phyloP scores from a whole-genome alignment of 2,329 filamentous ascomycete species.

The Pleoardoris graminearum region DNA sequence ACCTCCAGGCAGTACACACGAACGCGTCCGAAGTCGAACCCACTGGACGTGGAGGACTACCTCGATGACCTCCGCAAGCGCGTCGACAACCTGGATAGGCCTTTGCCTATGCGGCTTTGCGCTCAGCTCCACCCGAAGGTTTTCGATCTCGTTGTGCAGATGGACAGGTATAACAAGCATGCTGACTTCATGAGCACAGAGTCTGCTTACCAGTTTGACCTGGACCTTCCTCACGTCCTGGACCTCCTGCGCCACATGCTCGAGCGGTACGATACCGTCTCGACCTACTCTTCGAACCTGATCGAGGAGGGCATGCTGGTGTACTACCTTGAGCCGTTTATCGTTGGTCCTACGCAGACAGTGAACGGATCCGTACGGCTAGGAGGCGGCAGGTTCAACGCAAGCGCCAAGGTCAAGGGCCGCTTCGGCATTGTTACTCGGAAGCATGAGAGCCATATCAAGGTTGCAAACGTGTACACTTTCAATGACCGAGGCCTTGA shows the following conservation, averaged over 20 bases:
- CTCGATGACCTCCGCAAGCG: background rate
- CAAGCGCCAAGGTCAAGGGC: constrained; percentile 11
- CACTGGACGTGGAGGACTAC: background rate
- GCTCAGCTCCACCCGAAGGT: background rate
- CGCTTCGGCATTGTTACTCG: constrained; percentile 16
- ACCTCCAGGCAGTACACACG: background rate
- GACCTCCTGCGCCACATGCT: constrained; percentile 12
- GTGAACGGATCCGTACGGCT: background rate
- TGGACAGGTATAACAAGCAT: background rate
- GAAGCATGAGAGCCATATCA: constrained; percentile 1
- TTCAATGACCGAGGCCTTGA: constrained; percentile 9
- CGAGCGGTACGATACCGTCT: constrained; percentile 10
- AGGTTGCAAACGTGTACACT: constrained; percentile 13
- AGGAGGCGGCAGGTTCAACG: background rate
- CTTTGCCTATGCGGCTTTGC: background rate
- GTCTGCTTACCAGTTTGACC: constrained; percentile 11
- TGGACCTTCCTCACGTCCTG: constrained; percentile 3
- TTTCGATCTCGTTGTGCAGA: background rate
- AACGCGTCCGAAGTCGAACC: background rate
- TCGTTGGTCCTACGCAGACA: background rate
- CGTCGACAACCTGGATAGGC: background rate
- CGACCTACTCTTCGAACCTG: constrained; percentile 11
- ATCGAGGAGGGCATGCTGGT: constrained; percentile 14
- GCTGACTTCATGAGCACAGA: background rate
- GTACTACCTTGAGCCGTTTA: constrained; percentile 15